phyloP scores from a whole-genome alignment of 495 filamentous ascomycete genomes.

The Daldinia decipiens region DNA sequence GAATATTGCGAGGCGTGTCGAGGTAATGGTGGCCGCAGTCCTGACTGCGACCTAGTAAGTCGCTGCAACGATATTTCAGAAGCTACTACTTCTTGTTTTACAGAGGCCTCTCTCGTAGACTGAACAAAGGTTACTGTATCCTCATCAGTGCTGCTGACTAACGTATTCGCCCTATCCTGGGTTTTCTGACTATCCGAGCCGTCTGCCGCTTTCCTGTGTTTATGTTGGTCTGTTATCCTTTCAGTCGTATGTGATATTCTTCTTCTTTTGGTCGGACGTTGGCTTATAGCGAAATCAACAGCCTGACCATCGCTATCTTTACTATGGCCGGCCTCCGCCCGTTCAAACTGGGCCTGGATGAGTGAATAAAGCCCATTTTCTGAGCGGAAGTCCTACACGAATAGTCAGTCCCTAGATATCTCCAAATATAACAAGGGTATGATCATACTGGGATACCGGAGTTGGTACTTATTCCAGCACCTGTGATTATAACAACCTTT shows the following conservation, averaged over 20 bases:
- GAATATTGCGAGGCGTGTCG: conserved; percentile 36
- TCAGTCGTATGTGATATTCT: conserved; percentile 42
- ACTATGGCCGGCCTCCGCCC: conserved; percentile 45
- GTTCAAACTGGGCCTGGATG: conserved; percentile 72
- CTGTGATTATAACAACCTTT: conserved; percentile 73
- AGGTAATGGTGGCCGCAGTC: conserved; percentile 35
- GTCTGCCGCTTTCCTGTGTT: background rate
- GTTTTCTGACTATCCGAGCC: background rate
- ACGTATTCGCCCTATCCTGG: background rate
- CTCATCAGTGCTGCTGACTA: background rate
- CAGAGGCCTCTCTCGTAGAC: background rate
- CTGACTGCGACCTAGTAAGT: conserved; percentile 38
- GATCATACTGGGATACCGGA: conserved; percentile 73
- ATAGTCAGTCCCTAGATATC: conserved; percentile 41
- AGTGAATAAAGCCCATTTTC: conserved; percentile 74
- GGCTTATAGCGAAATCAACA: conserved; percentile 44
- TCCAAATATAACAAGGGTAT: conserved; percentile 14
- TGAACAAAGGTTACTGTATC: background rate
- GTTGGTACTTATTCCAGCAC: conserved; percentile 78
- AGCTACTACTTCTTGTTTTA: conserved; percentile 6
- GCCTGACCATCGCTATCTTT: conserved; percentile 31
- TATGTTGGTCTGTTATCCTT: background rate
- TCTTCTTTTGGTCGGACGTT: conserved; percentile 58
- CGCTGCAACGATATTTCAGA: conserved; percentile 14
- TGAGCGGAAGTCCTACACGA: conserved; percentile 72